Evolutionary conservation across 352 stramenopile species (phyloP).

Genomic region (Globisporangium polare): DNA sequence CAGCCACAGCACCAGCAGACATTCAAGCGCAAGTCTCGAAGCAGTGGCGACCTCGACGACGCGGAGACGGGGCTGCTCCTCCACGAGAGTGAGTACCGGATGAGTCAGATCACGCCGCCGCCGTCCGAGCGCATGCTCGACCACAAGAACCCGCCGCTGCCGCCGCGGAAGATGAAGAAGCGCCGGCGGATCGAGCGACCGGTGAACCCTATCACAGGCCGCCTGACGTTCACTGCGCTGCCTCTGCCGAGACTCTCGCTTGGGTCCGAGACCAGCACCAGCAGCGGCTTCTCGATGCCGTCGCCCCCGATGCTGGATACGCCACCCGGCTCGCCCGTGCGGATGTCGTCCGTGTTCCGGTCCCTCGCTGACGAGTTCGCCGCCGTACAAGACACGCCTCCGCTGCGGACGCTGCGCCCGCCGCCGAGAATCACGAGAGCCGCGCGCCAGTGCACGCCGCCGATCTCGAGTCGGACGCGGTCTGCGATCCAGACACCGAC

Average conservation of each 20-base stretch:
- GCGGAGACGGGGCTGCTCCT: constrained; percentile 21
- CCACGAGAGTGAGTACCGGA: constrained; percentile 24
- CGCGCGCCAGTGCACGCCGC: constrained; percentile 30
- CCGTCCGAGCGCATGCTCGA: constrained; percentile 66
- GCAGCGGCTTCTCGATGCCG: constrained; percentile 15
- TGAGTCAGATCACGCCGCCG: constrained; percentile 56
- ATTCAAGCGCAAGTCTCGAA: constrained; percentile 12
- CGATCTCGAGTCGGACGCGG: constrained; percentile 26
- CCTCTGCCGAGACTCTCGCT: constrained; percentile 18
- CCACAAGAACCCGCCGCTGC: constrained; percentile 57
- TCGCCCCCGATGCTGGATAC: constrained; percentile 28
- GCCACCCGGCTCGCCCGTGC: constrained; percentile 23
- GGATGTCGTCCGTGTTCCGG: constrained; percentile 39
- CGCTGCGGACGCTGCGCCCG: constrained; percentile 33
- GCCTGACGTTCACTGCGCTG: constrained; percentile 12
- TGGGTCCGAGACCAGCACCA: constrained; percentile 10
- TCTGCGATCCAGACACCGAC: constrained; percentile 43
- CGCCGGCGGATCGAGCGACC: constrained; percentile 19
- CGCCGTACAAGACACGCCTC: constrained; percentile 52
- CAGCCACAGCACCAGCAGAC: not conserved
- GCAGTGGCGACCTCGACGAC: constrained; percentile 1
- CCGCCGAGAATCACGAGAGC: constrained; percentile 48
- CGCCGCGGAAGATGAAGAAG: constrained; percentile 36
- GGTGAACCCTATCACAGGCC: constrained; percentile 13
- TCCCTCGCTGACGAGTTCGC: constrained; percentile 66